Base-by-base conservation (phyloP, 1,139 yeast species). In the Yamadazyma epiphylla region DNA sequence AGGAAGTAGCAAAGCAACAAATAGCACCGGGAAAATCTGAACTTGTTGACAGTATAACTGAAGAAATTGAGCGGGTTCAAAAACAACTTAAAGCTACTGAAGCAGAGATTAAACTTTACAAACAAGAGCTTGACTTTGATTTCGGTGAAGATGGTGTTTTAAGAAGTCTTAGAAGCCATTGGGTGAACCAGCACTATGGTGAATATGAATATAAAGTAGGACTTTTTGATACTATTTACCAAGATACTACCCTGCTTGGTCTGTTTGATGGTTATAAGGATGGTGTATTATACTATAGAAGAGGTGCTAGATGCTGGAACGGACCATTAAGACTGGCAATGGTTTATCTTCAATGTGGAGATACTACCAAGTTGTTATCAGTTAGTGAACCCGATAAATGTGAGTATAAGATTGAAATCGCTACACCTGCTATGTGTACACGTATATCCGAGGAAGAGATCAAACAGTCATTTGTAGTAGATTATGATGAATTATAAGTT, bases 221-320 rank as follows among this genome's bases (percentile, higher is more conserved):
- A 32, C 69, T 79, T 41, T 62, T 70, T 25, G 80, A 76, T 17
- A 55, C 74, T 4, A 62, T 84, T 7, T 61, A 64, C 32, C 95
- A 87, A 51, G 71, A 67, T 38, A 74, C 76, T 15, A 70, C 77
- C 0, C 59, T 68, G 27, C 70, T 85, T 32, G 94, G 94, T 2
- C 51, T 46, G 4, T 80, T 64, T 42, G 22, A 26, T 12, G 23
- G 17, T 4, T 47, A 53, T n/a, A 56, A 57, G 25, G 51, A 43
- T 39, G 54, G 79, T 13, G 55, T 58, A 17, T 40, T 67, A 27
- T 36, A 41, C 26, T 89, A 65, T 49, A 63, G 54, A 5, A 54
- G 66, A 20, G 99, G 99, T n/a, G 79, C 79, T 29, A 72, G 71
- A 49, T 94, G 99, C 56, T 91, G 98, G 96, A 86, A 88, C 52